These are phyloP conservation scores for Penicillium desertorum DNA, from an alignment of 495 filamentous ascomycete species.

Conservation along the genomic window DNA sequence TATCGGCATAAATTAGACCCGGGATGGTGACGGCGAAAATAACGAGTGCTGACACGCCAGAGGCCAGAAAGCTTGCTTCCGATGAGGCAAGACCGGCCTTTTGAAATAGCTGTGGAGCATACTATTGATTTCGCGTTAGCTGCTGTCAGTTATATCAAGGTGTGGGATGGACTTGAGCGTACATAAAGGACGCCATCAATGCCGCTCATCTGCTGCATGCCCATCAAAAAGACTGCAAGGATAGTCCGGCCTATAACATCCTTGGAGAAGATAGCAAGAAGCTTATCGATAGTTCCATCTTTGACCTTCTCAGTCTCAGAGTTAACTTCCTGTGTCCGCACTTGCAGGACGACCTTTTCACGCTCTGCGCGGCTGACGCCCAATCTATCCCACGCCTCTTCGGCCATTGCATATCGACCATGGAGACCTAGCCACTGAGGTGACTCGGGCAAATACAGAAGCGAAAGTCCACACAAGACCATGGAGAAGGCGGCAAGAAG, in stretches of 20 bases:
- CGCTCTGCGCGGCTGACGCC: constrained; percentile 51
- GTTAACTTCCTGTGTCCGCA: constrained; percentile 4
- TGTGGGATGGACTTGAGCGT: constrained; percentile 11
- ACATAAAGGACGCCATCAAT: constrained; percentile 55
- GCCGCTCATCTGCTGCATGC: constrained; percentile 46
- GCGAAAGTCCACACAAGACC: constrained; percentile 36
- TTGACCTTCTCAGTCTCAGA: neutral
- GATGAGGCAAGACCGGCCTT: constrained; percentile 52
- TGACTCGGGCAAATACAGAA: constrained; percentile 44
- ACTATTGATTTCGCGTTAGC: constrained; percentile 29
- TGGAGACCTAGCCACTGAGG: constrained; percentile 51
- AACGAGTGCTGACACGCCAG: constrained; percentile 53
- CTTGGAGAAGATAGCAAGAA: constrained; percentile 40
- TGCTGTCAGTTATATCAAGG: neutral
- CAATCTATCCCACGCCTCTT: constrained; percentile 42
- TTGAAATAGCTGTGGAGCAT: constrained; percentile 53
- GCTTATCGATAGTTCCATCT: constrained; percentile 8
- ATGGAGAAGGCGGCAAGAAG: constrained; percentile 45
- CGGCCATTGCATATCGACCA: constrained; percentile 38
- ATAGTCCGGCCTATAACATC: constrained; percentile 38
- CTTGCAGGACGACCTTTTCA: constrained; percentile 41
- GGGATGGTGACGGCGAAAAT: constrained; percentile 53
- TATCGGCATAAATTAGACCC: constrained; percentile 54
- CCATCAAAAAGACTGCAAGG: constrained; percentile 46
- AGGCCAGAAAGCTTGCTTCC: constrained; percentile 53